These are phyloP conservation scores for Metschnikowia borealis DNA, from an alignment of 805 yeast species.

Conservation along the genomic window DNA sequence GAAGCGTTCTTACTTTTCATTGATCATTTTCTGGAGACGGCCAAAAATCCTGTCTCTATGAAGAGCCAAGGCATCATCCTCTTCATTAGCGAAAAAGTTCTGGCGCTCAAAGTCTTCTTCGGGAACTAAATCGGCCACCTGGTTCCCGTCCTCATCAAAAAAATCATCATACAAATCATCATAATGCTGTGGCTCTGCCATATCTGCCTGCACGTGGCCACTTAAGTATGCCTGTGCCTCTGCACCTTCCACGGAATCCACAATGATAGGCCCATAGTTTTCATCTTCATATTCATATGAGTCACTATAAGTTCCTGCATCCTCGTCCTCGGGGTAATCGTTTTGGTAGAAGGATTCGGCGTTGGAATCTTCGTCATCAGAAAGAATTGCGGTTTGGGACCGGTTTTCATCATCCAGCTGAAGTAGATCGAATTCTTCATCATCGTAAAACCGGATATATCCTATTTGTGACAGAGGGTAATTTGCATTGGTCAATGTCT, in stretches of 20 bases:
- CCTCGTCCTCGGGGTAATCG: conserved; percentile 95
- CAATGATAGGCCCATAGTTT: conserved; percentile 11
- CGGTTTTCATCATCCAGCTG: conserved; percentile 38
- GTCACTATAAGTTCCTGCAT: conserved; percentile 37
- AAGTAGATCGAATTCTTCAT: conserved; percentile 41
- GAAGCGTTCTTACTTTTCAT: conserved; percentile 23
- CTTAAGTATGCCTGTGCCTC: conserved; percentile 14
- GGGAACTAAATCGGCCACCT: conserved; percentile 23
- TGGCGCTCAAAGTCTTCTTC: conserved; percentile 36
- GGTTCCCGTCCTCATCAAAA: conserved; percentile 34
- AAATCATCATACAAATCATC: conserved; percentile 21
- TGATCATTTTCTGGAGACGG: conserved; percentile 51
- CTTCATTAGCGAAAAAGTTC: conserved; percentile 53
- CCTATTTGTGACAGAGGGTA: conserved; percentile 48
- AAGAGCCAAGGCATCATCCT: conserved; percentile 56
- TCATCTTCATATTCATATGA: conserved; percentile 17
- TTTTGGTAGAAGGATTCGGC: conserved; percentile 90
- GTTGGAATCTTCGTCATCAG: conserved; percentile 81
- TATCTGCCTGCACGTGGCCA: conserved; percentile 21
- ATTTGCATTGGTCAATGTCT: conserved; percentile 45
- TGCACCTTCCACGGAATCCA: conserved; percentile 11
- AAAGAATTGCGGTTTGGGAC: conserved; percentile 21
- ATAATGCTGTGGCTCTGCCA: conserved; percentile 13
- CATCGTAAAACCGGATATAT: conserved; percentile 53
- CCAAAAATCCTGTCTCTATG: conserved; percentile 64